Evolutionary conservation across 192 early-diverging fungal species (phyloP).

Genomic region (Rhizophagus clarus): DNA sequence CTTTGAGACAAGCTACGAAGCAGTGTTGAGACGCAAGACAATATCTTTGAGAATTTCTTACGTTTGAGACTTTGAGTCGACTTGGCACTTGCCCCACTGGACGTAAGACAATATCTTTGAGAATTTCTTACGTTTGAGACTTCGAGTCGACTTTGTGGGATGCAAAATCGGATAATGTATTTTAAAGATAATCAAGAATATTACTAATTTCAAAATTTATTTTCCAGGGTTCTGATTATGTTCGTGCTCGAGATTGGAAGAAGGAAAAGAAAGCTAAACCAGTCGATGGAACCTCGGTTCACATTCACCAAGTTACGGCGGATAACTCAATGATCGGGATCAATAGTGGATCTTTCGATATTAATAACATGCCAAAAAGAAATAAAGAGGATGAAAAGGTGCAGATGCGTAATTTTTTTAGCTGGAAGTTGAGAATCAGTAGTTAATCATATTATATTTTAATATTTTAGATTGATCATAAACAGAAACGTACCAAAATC

Average conservation of each 20-base stretch:
- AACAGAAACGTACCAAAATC: no score
- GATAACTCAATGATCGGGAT: constrained; percentile 11
- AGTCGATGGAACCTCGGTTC: neutral
- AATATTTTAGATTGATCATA: no score
- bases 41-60: no score
- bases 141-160: neutral
- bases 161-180: neutral
- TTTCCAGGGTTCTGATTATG: constrained; percentile 7
- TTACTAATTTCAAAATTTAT: constrained; percentile 1
- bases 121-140: neutral
- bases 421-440: neutral
- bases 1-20: constrained; percentile 11
- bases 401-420: no score
- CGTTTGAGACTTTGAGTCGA: no score
- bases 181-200: constrained; percentile 3
- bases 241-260: constrained; percentile 3
- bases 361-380: no score
- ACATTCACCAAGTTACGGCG: constrained; percentile 13
- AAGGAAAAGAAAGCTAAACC: constrained; percentile 7
- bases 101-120: no score
- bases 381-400: no score
- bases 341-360: neutral
- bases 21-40: constrained; percentile 1
- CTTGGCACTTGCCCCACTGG: no score
- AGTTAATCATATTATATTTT: no score